These are phyloP conservation scores for Fusarium sp. DNA, from an alignment of 2,329 filamentous ascomycete species.

Conservation along the genomic window DNA sequence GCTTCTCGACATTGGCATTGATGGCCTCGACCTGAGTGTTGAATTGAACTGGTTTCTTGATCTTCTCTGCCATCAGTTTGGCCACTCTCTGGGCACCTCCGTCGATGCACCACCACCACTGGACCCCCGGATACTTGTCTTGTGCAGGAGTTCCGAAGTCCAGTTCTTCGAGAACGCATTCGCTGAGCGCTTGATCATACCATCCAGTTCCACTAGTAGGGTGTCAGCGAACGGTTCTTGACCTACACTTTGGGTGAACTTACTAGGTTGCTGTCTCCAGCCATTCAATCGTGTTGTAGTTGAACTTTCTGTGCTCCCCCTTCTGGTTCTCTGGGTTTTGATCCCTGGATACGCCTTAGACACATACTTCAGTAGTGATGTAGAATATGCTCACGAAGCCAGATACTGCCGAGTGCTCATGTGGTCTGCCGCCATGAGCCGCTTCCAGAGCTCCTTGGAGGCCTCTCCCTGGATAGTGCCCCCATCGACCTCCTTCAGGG, in stretches of 20 bases:
- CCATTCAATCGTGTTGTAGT: conserved; percentile 42
- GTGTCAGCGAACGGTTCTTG: not conserved
- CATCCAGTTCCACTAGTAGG: conserved; percentile 27
- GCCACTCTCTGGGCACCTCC: conserved; percentile 31
- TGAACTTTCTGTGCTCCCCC: not conserved
- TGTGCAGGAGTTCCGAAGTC: conserved; percentile 27
- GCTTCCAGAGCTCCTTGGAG: conserved; percentile 1
- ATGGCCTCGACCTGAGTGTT: conserved; percentile 30
- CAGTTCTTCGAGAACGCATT: conserved; percentile 35
- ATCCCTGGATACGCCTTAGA: not conserved
- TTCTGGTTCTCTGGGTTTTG: not conserved
- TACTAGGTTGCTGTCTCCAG: conserved; percentile 35
- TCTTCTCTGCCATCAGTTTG: conserved; percentile 15
- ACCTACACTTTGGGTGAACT: not conserved
- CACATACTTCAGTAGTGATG: not conserved
- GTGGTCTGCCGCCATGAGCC: conserved; percentile 29
- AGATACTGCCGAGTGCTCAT: conserved; percentile 38
- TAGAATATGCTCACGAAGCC: conserved; percentile 20
- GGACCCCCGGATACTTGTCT: not conserved
- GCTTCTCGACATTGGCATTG: conserved; percentile 2
- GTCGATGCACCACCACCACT: conserved; percentile 39
- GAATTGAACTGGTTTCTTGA: conserved; percentile 10
- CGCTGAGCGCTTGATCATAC: conserved; percentile 37
- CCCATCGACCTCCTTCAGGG: not conserved
- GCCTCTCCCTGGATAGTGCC: not conserved